These are phyloP conservation scores for Penstemon davidsonii DNA, from an alignment of 257 asterid genomes.

Conservation along the genomic window DNA sequence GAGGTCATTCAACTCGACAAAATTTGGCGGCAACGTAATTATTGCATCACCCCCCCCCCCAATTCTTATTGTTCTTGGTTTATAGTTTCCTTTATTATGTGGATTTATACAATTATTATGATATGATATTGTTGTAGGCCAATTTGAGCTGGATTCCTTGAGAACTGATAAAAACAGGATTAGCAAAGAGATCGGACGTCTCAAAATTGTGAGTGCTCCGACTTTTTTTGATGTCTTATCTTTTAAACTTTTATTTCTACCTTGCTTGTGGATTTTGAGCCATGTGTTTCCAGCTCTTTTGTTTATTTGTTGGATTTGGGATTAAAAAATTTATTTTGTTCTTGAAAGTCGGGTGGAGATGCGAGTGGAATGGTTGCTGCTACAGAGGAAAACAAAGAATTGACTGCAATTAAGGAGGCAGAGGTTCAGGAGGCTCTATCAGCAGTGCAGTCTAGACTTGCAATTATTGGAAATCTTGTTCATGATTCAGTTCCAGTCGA, in stretches of 20 bases:
- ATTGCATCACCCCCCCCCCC: not conserved
- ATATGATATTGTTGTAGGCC: slow-evolving; percentile 55
- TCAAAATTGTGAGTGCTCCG: slow-evolving; percentile 64
- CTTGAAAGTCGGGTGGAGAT: slow-evolving; percentile 61
- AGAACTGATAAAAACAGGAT: slow-evolving; percentile 70
- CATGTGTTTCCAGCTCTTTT: slow-evolving; percentile 12
- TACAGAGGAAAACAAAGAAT: slow-evolving; percentile 63
- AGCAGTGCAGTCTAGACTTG: slow-evolving; percentile 59
- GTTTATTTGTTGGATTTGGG: slow-evolving; percentile 11
- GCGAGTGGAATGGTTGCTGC: slow-evolving; percentile 48
- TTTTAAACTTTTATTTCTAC: no score
- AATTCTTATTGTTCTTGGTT: no score
- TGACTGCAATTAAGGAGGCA: slow-evolving; percentile 54
- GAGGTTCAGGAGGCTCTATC: slow-evolving; percentile 82
- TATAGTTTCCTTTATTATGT: not conserved
- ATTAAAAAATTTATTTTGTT: slow-evolving; percentile 1
- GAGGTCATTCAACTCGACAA: slow-evolving; percentile 78
- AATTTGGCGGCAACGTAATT: slow-evolving; percentile 77
- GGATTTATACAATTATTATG: not conserved
- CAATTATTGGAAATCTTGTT: slow-evolving; percentile 79
- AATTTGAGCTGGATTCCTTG: slow-evolving; percentile 74
- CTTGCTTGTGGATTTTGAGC: not conserved
- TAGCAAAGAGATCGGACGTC: slow-evolving; percentile 72
- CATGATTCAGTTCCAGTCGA: slow-evolving; percentile 90
- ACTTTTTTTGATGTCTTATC: slow-evolving; percentile 12